Evolutionary conservation across 2,329 filamentous ascomycete genomes (phyloP).

Genomic region (Trichoderma sp.): DNA sequence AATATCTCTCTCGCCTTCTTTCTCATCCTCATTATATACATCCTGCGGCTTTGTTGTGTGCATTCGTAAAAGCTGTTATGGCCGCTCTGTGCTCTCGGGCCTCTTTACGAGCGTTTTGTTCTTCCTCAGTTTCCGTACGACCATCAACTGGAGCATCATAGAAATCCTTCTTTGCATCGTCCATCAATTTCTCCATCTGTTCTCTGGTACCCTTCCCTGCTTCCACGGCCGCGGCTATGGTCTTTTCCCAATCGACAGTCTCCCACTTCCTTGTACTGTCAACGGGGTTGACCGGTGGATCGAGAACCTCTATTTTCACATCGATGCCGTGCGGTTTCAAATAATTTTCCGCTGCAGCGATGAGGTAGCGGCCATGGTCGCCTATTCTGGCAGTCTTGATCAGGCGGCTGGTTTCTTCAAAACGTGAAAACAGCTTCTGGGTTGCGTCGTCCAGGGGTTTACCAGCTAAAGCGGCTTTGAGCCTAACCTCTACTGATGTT

Average conservation of each 20-base stretch:
- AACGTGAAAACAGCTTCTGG: not conserved
- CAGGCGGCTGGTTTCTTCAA: not conserved
- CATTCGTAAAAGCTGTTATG: not conserved
- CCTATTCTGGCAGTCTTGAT: slow-evolving; percentile 5
- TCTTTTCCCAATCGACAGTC: not conserved
- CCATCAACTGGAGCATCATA: not conserved
- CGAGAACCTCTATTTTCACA: not conserved
- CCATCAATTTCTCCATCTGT: not conserved
- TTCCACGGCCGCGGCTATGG: not conserved
- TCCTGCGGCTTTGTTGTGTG: not conserved
- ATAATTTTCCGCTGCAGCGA: no score
- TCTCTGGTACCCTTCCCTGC: not conserved
- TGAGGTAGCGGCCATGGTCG: not conserved
- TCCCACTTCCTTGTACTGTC: not conserved
- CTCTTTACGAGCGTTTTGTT: no score
- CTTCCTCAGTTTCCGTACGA: not conserved
- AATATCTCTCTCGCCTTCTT: not conserved
- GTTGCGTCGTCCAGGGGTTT: not conserved
- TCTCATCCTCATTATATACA: not conserved
- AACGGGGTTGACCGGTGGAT: not conserved
- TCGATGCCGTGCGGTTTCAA: not conserved
- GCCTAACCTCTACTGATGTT: not conserved
- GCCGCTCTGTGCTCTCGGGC: not conserved
- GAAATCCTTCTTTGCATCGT: not conserved
- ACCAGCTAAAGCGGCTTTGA: not conserved